These are phyloP conservation scores for Cladosporium sp. DNA, from an alignment of 2,329 filamentous ascomycete genomes.

Conservation along the genomic window DNA sequence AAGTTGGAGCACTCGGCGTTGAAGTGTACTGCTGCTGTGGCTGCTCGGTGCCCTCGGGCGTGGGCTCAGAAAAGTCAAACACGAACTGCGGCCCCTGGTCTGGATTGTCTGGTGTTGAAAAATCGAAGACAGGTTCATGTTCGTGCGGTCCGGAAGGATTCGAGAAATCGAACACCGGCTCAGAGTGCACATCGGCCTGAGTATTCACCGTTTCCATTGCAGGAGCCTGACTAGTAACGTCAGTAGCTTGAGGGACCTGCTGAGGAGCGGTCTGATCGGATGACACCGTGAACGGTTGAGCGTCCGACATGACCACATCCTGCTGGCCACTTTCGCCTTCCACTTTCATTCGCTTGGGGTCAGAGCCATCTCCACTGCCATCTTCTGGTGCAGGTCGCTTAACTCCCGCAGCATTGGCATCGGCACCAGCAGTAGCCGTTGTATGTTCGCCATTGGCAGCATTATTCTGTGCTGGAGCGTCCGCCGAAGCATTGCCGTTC, in stretches of 20 bases:
- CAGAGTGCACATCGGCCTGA: background rate
- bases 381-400: conserved; percentile 13
- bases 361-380: background rate
- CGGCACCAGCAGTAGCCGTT: background rate
- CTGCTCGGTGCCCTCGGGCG: background rate
- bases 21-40: background rate
- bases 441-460: background rate
- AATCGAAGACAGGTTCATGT: conserved; percentile 13
- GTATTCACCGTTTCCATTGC: background rate
- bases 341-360: conserved; percentile 11
- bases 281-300: background rate
- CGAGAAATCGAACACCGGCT: conserved; percentile 15
- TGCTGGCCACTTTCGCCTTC: conserved; percentile 4
- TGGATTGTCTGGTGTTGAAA: conserved; percentile 8
- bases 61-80: conserved; percentile 13
- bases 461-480: background rate
- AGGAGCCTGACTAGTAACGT: background rate
- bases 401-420: background rate
- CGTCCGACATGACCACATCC: background rate
- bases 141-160: background rate
- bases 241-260: background rate
- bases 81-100: conserved; percentile 13
- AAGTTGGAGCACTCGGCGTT: background rate
- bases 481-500: background rate
- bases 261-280: background rate